Evolutionary conservation across 2,329 filamentous ascomycete genomes (phyloP).

Genomic region (Blastomyces parvus): DNA sequence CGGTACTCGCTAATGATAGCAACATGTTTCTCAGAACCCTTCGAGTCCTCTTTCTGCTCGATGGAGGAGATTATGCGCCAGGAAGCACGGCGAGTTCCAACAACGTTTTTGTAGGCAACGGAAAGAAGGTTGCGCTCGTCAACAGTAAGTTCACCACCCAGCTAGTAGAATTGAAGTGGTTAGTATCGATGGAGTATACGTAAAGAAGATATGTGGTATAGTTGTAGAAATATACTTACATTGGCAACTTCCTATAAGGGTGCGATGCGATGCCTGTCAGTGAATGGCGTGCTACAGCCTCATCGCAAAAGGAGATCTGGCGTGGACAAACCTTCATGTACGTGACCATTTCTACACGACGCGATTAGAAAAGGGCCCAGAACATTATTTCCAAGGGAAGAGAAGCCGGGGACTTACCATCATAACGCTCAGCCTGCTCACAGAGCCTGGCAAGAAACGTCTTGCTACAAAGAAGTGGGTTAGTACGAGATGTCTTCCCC

Average conservation of each 20-base stretch:
- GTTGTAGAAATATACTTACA: constrained; percentile 41
- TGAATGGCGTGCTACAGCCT: not conserved
- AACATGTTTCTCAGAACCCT: constrained; percentile 94
- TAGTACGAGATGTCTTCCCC: constrained; percentile 25
- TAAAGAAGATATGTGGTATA: constrained; percentile 12
- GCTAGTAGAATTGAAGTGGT: constrained; percentile 34
- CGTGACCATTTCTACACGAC: constrained; percentile 75
- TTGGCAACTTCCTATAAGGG: constrained; percentile 76
- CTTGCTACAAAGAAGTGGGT: constrained; percentile 58
- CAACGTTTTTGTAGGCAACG: constrained; percentile 99
- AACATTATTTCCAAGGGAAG: not conserved
- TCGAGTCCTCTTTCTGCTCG: constrained; percentile 99
- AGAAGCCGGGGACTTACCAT: constrained; percentile 52
- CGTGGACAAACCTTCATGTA: constrained; percentile 75
- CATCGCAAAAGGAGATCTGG: not conserved
- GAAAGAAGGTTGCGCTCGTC: constrained; percentile 84
- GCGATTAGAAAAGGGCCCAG: constrained; percentile 16
- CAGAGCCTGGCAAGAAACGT: constrained; percentile 99
- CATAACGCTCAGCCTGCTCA: constrained; percentile 99
- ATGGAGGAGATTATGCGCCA: constrained; percentile 99
- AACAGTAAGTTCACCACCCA: constrained; percentile 58
- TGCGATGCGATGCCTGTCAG: not conserved
- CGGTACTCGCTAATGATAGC: constrained; percentile 92
- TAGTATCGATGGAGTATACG: constrained; percentile 17
- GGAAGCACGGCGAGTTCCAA: constrained; percentile 93